Evolutionary conservation across 1,284 basidiomycete species (phyloP), one percentile per base, ranked within the genome.

Genomic region (Boletus sp.): DNA sequence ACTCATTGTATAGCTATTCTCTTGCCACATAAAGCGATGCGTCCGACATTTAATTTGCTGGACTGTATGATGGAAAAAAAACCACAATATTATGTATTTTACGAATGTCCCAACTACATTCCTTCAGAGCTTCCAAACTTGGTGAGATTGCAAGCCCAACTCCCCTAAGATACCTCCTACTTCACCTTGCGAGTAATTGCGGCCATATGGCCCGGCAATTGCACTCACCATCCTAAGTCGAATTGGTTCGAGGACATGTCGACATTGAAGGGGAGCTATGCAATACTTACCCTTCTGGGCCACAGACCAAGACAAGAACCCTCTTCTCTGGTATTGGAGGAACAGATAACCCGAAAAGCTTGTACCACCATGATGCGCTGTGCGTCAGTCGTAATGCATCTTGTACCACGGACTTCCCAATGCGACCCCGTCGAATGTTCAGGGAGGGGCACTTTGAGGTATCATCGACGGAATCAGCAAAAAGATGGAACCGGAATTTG

Each of bases 191-290:
- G 89, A 89, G 67, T 85, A 82, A 71, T 91, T 89, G 43, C 86
- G 83, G 37, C 88, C 90, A 63, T 85, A 87, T 13, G 90, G 89
- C 7, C 91, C 92, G 54, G 90, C 88, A 47, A 94, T 83, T 17
- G 87, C 82, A 54, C 74, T 77, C 49, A 93, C 78, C 91, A 94
- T 92, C 38, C 91, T 93, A 66, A 46, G 48, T 59, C 40, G 19
- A 37, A 49, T 61, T 43, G 52, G 38, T 51, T 58, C 40, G 65
- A 58, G 40, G 50, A 59, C 19, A 40, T 25, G 10, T 43, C 40
- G 25, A 13, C 49, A n/a, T 43, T 25, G 21, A 33, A 57, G 52
- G 40, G 30, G 51, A 38, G n/a, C 3, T 1, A 33, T 37, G 27
- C 38, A 53, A 57, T n/a, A 79, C 89, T 73, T 74, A 91, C 90